Evolutionary conservation across 192 early-diverging fungal species (phyloP).

Genomic region (Piromyces finnis): DNA sequence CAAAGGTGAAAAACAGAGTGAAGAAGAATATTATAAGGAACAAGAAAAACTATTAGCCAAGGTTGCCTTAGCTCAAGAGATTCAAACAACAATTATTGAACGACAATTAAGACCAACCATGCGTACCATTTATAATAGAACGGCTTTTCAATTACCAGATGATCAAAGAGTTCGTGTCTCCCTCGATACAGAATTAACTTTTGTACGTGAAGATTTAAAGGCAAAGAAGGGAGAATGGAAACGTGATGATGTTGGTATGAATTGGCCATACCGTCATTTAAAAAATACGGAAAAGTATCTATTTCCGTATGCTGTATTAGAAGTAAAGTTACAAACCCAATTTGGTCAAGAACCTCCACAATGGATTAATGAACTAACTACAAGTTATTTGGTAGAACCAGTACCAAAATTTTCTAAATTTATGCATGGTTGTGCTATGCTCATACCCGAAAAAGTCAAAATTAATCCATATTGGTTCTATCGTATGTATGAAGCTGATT

Average conservation of each 20-base stretch:
- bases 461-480: neutral
- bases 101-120: constrained; percentile 37
- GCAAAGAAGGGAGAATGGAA: constrained; percentile 59
- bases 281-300: constrained; percentile 55
- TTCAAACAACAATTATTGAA: constrained; percentile 46
- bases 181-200: constrained; percentile 84
- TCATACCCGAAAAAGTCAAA: constrained; percentile 9
- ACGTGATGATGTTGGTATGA: constrained; percentile 60
- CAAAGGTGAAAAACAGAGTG: constrained; percentile 48
- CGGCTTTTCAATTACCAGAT: constrained; percentile 93
- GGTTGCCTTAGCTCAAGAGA: constrained; percentile 46
- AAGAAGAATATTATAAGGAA: constrained; percentile 9
- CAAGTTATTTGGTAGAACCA: constrained; percentile 48
- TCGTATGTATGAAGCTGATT: neutral
- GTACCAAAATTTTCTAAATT: constrained; percentile 94
- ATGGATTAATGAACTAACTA: constrained; percentile 84
- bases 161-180: constrained; percentile 84
- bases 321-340: constrained; percentile 93
- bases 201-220: constrained; percentile 81
- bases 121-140: constrained; percentile 90
- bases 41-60: constrained; percentile 59
- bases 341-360: constrained; percentile 74
- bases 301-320: constrained; percentile 92
- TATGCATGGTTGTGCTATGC: constrained; percentile 79
- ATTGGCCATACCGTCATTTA: constrained; percentile 64